phyloP scores from a whole-genome alignment of 1,284 basidiomycete genomes.

The Mycosarcoma mackinlayi region DNA sequence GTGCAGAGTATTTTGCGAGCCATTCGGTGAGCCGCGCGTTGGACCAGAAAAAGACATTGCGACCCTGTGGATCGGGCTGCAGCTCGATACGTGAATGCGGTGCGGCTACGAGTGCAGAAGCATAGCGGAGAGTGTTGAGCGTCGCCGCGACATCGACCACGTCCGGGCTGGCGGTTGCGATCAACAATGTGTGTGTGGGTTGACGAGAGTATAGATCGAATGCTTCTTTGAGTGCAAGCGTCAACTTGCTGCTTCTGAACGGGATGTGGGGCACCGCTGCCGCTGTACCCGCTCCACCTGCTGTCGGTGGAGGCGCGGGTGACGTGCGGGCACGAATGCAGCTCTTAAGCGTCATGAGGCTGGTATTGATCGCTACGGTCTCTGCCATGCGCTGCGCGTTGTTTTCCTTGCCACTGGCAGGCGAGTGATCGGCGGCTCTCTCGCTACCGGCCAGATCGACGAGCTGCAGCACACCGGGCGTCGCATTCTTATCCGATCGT shows the following conservation, averaged over 20 bases:
- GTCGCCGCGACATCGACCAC: constrained; percentile 13
- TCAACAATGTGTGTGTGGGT: constrained; percentile 32
- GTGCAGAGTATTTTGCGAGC: constrained; percentile 16
- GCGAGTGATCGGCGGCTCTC: constrained; percentile 20
- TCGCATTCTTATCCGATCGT: constrained; percentile 26
- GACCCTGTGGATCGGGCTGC: constrained; percentile 12
- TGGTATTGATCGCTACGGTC: constrained; percentile 38
- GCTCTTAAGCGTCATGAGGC: constrained; percentile 33
- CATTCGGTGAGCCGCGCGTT: constrained; percentile 2
- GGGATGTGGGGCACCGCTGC: constrained; percentile 29
- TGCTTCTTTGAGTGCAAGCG: constrained; percentile 37
- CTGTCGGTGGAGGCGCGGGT: background rate
- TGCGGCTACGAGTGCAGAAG: constrained; percentile 5
- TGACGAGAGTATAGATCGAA: constrained; percentile 36
- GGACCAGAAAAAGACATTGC: constrained; percentile 33
- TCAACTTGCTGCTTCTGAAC: constrained; percentile 33
- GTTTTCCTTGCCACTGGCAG: background rate
- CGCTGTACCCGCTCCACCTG: background rate
- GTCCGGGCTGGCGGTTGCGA: constrained; percentile 28
- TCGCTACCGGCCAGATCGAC: constrained; percentile 34
- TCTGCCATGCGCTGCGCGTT: constrained; percentile 22
- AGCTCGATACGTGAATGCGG: constrained; percentile 12
- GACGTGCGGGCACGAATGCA: constrained; percentile 27
- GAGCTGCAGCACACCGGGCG: constrained; percentile 25
- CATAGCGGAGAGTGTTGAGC: constrained; percentile 34